A percentile compares a stretch with the other conserved stretches of the same genome.
Evolutionary conservation across 2,329 filamentous ascomycete species (phyloP).

Genomic region (Phyllosticta paracitricarpa): DNA sequence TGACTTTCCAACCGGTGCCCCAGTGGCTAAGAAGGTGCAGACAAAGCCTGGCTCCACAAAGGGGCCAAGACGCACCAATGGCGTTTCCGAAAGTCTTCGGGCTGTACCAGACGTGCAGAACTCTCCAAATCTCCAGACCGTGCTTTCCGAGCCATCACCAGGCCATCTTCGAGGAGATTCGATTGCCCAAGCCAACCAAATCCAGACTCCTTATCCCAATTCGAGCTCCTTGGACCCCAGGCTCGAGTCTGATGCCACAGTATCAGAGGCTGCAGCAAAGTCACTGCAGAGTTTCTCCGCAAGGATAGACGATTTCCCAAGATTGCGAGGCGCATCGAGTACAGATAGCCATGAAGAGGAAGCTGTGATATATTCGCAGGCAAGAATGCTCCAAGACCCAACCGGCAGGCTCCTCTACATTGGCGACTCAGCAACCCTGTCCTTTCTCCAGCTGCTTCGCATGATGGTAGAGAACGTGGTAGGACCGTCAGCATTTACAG

Average conservation of each 20-base stretch:
- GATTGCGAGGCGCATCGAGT: slow-evolving; percentile 18
- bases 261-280: slow-evolving; percentile 16
- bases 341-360: slow-evolving; percentile 45
- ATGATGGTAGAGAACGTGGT: slow-evolving; percentile 48
- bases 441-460: slow-evolving; percentile 51
- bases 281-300: slow-evolving; percentile 19
- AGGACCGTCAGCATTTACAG: slow-evolving; percentile 48
- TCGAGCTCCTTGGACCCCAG: slow-evolving; percentile 10
- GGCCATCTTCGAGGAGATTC: neutral
- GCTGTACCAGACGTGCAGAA: neutral
- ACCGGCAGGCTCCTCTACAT: slow-evolving; percentile 50
- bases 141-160: neutral
- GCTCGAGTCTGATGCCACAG: slow-evolving; percentile 14
- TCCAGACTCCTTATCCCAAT: neutral
- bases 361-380: slow-evolving; percentile 44
- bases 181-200: neutral
- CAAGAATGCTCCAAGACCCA: slow-evolving; percentile 50
- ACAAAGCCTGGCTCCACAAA: slow-evolving; percentile 12
- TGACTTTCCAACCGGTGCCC: slow-evolving; percentile 25
- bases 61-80: neutral
- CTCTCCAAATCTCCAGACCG: neutral
- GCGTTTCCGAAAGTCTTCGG: neutral
- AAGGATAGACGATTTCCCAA: slow-evolving; percentile 16
- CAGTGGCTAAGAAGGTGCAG: slow-evolving; percentile 26
- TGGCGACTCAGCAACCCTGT: slow-evolving; percentile 53